phyloP scores from a whole-genome alignment of 78 protist genomes.

The Diacronema lutheri region DNA sequence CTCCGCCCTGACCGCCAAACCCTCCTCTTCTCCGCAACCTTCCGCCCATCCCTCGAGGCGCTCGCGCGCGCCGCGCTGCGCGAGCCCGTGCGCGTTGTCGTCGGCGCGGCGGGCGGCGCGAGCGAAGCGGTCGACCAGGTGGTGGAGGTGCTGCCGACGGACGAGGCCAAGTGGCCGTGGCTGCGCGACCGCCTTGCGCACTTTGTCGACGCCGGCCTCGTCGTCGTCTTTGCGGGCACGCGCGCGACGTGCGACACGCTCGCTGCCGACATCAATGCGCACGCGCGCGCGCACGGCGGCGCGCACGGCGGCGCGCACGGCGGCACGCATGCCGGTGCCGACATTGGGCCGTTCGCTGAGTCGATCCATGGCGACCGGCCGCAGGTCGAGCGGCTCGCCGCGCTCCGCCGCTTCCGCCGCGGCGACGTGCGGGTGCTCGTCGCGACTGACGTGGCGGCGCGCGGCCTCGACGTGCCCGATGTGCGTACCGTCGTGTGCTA shows the following conservation, averaged over 20 bases:
- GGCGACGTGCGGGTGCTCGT: slow-evolving; percentile 46
- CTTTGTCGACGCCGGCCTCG: slow-evolving; percentile 25
- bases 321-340: too few species aligned
- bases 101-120: slow-evolving; percentile 72
- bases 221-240: slow-evolving; percentile 61
- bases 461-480: slow-evolving; percentile 72
- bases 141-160: slow-evolving; percentile 37
- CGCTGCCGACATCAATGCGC: neutral
- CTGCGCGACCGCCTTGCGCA: slow-evolving; percentile 12
- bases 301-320: neutral
- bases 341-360: slow-evolving; percentile 17
- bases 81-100: slow-evolving; percentile 52
- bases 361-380: slow-evolving; percentile 73
- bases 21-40: slow-evolving; percentile 84
- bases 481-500: slow-evolving; percentile 74
- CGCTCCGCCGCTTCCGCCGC: slow-evolving; percentile 47
- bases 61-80: slow-evolving; percentile 59
- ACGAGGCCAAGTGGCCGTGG: slow-evolving; percentile 66
- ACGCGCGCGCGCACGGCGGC: neutral
- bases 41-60: slow-evolving; percentile 55
- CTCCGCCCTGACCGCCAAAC: slow-evolving; percentile 78
- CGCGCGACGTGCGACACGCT: slow-evolving; percentile 31
- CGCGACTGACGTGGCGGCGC: slow-evolving; percentile 83
- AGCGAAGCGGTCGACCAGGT: slow-evolving; percentile 65
- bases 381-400: slow-evolving; percentile 58